These are phyloP conservation scores for Oryza nivara DNA, from an alignment of 176 grass and related monocot genomes.

Conservation along the genomic window DNA sequence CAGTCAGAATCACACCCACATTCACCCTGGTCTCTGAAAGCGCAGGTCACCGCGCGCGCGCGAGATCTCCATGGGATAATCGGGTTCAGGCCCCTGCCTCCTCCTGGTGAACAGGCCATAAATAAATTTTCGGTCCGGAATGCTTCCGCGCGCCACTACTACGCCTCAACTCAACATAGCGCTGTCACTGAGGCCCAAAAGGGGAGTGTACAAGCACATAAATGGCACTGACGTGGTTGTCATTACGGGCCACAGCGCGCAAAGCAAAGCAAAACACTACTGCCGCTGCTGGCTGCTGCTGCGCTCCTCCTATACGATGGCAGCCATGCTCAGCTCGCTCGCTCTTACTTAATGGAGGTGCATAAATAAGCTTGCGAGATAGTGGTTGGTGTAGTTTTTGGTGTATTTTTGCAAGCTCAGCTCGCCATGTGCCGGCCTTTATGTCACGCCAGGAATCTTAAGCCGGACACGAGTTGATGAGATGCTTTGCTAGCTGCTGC, in stretches of 20 bases:
- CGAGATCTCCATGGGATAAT: background rate
- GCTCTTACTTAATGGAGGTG: background rate
- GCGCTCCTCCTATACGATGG: no score
- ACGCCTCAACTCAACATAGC: background rate
- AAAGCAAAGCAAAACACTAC: background rate
- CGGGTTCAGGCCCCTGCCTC: background rate
- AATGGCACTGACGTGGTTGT: slow-evolving; percentile 38
- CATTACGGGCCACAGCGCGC: background rate
- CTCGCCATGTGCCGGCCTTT: slow-evolving; percentile 47
- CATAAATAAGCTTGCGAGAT: slow-evolving; percentile 13
- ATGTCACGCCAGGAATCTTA: slow-evolving; percentile 38
- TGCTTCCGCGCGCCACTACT: background rate
- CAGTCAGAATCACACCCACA: background rate
- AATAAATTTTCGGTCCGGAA: background rate
- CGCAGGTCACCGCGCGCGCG: background rate
- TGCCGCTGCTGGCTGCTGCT: background rate
- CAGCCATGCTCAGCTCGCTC: background rate
- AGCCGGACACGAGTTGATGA: slow-evolving; percentile 24
- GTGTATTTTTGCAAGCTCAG: slow-evolving; percentile 7
- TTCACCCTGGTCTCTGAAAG: background rate
- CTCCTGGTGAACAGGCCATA: slow-evolving; percentile 28
- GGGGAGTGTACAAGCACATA: background rate
- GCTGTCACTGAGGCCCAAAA: background rate
- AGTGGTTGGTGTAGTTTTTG: slow-evolving; percentile 16
- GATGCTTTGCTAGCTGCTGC: background rate